These are phyloP conservation scores for Neofusicoccum kwambonambiense DNA, from an alignment of 2,329 filamentous ascomycete genomes.

Conservation along the genomic window DNA sequence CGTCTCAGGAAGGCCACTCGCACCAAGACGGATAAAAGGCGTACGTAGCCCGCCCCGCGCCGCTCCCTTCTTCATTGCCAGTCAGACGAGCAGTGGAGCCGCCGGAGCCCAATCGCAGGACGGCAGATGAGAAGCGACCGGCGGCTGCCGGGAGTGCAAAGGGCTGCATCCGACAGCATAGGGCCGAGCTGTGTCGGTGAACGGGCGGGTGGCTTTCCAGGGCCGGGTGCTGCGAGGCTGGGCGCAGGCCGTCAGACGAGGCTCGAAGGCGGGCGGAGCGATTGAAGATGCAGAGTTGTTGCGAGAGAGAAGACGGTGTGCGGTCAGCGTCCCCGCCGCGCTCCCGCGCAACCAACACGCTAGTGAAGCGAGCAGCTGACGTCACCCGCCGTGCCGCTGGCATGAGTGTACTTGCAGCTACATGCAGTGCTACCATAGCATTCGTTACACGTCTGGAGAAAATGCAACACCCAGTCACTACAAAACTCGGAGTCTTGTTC, in stretches of 20 bases:
- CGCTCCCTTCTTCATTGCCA: neutral
- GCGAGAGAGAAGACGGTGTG: neutral
- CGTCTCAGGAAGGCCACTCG: neutral
- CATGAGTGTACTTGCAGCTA: too few species aligned
- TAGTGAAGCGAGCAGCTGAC: slow-evolving; percentile 2
- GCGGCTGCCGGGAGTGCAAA: neutral
- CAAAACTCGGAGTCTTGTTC: too few species aligned
- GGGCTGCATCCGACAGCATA: neutral
- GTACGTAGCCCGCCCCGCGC: slow-evolving; percentile 2
- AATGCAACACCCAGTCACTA: too few species aligned
- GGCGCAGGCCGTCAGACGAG: neutral
- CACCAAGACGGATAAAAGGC: neutral
- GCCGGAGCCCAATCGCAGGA: too few species aligned
- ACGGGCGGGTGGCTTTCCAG: neutral
- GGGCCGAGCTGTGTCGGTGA: neutral
- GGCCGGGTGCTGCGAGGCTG: neutral
- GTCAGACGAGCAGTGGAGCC: neutral
- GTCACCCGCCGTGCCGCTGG: neutral
- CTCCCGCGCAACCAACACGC: neutral
- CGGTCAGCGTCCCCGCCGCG: neutral
- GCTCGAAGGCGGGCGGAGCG: neutral
- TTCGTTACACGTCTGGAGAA: too few species aligned
- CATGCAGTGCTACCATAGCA: too few species aligned
- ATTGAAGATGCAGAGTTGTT: neutral
- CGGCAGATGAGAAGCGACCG: too few species aligned